Evolutionary conservation across 768 basidiomycete genomes (phyloP).

Genomic region (Hysterangium stoloniferum): DNA sequence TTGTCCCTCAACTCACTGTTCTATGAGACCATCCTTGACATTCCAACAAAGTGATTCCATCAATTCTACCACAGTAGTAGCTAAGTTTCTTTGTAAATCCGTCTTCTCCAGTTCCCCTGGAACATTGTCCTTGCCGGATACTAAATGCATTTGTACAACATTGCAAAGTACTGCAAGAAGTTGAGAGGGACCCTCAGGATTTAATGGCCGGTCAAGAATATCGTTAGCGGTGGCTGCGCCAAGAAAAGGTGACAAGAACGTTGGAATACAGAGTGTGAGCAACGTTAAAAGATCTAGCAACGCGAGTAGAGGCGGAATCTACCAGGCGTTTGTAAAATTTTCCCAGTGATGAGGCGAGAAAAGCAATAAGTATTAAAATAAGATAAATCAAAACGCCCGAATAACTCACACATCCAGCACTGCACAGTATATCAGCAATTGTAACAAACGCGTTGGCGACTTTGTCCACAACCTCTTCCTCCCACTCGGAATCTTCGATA

Average conservation of each 20-base stretch:
- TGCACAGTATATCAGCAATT: neutral
- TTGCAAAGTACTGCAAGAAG: conserved; percentile 32
- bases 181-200: conserved; percentile 20
- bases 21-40: conserved; percentile 34
- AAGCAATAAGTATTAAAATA: neutral
- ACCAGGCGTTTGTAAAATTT: conserved; percentile 7
- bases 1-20: too few species aligned
- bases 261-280: conserved; percentile 41
- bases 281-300: conserved; percentile 45
- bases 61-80: conserved; percentile 36
- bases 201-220: neutral
- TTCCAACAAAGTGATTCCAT: conserved; percentile 49
- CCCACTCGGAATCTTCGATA: neutral
- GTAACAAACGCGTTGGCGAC: conserved; percentile 2
- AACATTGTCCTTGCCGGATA: conserved; percentile 20
- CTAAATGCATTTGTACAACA: conserved; percentile 35
- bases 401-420: conserved; percentile 4
- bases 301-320: conserved; percentile 42
- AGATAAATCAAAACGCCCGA: neutral
- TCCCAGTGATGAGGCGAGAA: conserved; percentile 2
- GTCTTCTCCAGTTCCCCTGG: neutral
- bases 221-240: conserved; percentile 19
- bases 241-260: conserved; percentile 32
- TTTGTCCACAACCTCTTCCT: neutral
- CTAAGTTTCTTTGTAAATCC: conserved; percentile 22